Base-by-base conservation (phyloP, 1,139 yeast genomes). In the Suhomyces atakaporum region DNA sequence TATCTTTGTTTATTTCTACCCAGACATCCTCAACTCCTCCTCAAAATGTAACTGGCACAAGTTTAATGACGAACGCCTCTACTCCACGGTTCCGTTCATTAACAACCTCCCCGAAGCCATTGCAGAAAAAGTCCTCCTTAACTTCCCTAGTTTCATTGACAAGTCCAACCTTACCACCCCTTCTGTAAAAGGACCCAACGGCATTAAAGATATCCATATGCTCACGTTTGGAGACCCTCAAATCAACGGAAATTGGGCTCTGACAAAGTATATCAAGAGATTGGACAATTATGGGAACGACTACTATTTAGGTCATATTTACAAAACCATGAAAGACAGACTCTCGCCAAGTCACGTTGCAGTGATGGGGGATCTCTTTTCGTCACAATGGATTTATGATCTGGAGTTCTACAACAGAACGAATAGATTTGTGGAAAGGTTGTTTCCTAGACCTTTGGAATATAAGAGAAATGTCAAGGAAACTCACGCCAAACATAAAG, bases 191-290 rank as follows among this genome's bases (percentile, higher is more conserved):
- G 23, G 33, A 2, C 45, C 49, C 13, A 35, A 36, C 2, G 56
- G 26, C 3, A 21, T 64, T 10, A 56, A 66, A 13, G 87, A 81
- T 50, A 74, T 84, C 41, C 77, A 77, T 44, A 63, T 84, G 66
- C 60, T 89, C 49, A 83, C 95, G 3, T 83, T 89, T 59, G 98
- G 97, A 8, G 98, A 92, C 56, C 98, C 98, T 0, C 98, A 92
- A 62, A 89, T 92, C 58, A 84, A 90, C 45, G 97, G 97, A 1
- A 78, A 81, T 46, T 81, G 87, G 83, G 75, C 75, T 8, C 66
- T 69, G 33, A 84, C 95, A 1, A 77, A 82, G n/a, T 80, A 82
- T 51, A 70, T 87, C 42, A 84, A 86, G 46, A 62, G 87, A 37
- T 65, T 92, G 23, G 98, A 92, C 54, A 83, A 86, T 36, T 83